Evolutionary conservation across 345 rosid species (phyloP), one percentile per base, ranked within the genome.

Genomic region (Gossypium longicalyx): DNA sequence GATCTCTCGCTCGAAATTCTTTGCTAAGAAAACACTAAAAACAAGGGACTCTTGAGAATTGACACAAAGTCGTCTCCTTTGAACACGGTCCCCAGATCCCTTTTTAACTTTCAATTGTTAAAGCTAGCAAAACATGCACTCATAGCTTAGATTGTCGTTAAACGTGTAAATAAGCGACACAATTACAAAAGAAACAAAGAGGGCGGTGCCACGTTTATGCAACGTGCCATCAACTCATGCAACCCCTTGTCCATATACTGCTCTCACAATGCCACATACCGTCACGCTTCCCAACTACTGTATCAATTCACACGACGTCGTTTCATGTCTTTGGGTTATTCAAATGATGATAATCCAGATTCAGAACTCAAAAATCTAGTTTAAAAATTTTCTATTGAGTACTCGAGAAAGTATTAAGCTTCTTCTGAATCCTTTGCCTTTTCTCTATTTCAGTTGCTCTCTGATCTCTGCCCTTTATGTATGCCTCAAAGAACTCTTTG

Each of bases 401-500:
- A 34, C 38, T 56, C 4, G 12, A 9, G 17, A 11, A 70, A 41
- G 81, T 72, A 57, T 75, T 67, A 9, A 85, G 83, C 67, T 79
- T 54, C 74, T 75, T 76, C 75, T 76, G 82, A 61, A 89, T 80
- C 72, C 70, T 81, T 75, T 80, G 83, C 72, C 81, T 85, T 67
- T 80, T 79, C 78, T 84, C 86, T 75, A 56, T 81, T 70, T 83
- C 87, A 45, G 62, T 70, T 16, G 76, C 78, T 61, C 71, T 82
- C 67, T 69, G 77, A 64, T 73, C 81, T 62, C 84, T 77, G 41
- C 76, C 82, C 52, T 74, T 83, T 34, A 48, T 20, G 73, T 94
- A 92, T 3, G 89, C 91, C 76, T 92, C 93, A 53, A 94, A 94
- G 84, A 94, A 94, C 77, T 87, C 97, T 79, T 86, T 87, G 88